phyloP scores from a whole-genome alignment of 192 early-diverging fungal species.

The Allomyces macrogynus region DNA sequence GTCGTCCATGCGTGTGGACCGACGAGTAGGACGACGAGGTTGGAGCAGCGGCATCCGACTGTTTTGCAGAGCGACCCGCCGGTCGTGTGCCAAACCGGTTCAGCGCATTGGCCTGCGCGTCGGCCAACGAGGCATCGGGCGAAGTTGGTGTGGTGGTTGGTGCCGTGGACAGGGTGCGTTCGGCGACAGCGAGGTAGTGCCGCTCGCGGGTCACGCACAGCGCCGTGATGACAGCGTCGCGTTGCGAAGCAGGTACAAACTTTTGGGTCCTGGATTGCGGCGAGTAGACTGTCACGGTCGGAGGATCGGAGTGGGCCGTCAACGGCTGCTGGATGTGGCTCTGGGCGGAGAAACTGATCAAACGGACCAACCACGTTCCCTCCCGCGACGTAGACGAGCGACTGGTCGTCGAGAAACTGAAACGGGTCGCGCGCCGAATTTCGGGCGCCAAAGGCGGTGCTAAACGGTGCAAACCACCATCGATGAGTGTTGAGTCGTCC shows the following conservation, averaged over 20 bases:
- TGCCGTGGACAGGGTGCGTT: constrained; percentile 6
- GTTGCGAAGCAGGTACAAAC: constrained; percentile 18
- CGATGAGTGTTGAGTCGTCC: no score
- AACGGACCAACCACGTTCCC: background rate
- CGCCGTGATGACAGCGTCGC: constrained; percentile 15
- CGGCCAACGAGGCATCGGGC: background rate
- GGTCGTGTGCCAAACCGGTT: background rate
- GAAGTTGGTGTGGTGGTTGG: background rate
- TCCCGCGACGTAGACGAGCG: background rate
- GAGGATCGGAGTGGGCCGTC: no score
- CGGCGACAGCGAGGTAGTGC: constrained; percentile 25
- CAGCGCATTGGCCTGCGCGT: background rate
- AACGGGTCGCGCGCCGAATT: background rate
- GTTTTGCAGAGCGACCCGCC: background rate
- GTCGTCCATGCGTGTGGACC: constrained; percentile 2
- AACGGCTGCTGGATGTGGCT: no score
- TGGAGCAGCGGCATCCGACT: no score
- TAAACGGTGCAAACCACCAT: no score
- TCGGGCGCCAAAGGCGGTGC: background rate
- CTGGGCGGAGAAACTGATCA: no score
- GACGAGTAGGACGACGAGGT: no score
- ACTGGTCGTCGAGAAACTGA: background rate
- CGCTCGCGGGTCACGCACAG: constrained; percentile 20
- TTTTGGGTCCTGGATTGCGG: constrained; percentile 9
- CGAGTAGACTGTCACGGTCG: background rate